Conservation (phyloP, 2,329 filamentous ascomycete species). For the Neophaeococcomyces mojaviensis region DNA sequence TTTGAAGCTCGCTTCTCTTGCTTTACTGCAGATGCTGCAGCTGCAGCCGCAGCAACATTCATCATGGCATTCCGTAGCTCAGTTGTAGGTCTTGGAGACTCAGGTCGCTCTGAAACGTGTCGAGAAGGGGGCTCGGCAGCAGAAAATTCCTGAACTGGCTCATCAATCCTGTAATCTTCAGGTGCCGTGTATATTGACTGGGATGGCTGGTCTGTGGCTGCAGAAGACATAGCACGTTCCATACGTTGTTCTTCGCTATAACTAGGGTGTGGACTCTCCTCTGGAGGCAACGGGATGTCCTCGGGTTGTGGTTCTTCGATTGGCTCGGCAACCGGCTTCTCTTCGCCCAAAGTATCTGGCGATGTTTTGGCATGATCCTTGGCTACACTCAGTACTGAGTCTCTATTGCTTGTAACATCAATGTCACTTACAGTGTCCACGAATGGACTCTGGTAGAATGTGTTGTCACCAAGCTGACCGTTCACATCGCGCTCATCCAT, state of each 20-base stretch:
- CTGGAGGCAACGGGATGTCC: neutral
- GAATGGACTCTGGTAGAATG: constrained; percentile 44
- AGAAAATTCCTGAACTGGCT: neutral
- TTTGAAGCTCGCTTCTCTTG: neutral
- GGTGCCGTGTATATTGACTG: neutral
- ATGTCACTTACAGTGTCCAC: constrained; percentile 44
- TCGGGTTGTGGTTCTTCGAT: neutral
- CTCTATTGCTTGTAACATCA: constrained; percentile 18
- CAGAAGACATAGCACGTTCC: constrained; percentile 16
- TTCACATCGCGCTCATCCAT: neutral
- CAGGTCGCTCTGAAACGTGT: neutral
- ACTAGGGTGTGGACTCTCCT: neutral
- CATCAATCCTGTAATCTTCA: too few species aligned
- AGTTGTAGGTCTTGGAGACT: neutral
- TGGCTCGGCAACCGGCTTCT: neutral
- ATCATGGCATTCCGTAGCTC: constrained; percentile 3
- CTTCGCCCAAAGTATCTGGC: neutral
- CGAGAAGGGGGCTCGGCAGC: neutral
- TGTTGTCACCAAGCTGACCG: constrained; percentile 39
- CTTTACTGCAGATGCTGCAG: constrained; percentile 2
- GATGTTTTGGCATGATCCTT: neutral
- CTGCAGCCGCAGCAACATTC: constrained; percentile 3
- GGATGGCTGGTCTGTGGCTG: neutral
- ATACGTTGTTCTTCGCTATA: constrained; percentile 14
- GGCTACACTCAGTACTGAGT: neutral